Evolutionary conservation across 1,139 yeast genomes (phyloP).

Genomic region (Wickerhamiella pararugosa): DNA sequence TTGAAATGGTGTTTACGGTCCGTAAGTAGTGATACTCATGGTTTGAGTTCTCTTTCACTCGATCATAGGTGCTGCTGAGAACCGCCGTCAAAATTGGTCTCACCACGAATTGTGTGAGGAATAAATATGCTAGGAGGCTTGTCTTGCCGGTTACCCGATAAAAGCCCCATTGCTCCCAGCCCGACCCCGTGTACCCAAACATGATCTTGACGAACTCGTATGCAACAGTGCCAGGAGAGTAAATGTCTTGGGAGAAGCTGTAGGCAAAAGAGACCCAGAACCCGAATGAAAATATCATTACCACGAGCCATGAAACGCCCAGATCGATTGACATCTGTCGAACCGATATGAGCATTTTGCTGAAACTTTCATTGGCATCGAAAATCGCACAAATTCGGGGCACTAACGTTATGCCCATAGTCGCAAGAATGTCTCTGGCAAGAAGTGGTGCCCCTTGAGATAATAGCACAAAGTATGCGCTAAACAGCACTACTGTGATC

Average conservation of each 20-base stretch:
- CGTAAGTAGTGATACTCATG: slow-evolving; percentile 28
- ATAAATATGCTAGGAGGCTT: slow-evolving; percentile 38
- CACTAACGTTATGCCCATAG: slow-evolving; percentile 38
- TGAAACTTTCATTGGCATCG: slow-evolving; percentile 41
- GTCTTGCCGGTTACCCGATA: slow-evolving; percentile 37
- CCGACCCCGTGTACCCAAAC: slow-evolving; percentile 51
- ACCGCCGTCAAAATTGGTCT: slow-evolving; percentile 47
- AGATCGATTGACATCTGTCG: slow-evolving; percentile 43
- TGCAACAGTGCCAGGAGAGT: slow-evolving; percentile 35
- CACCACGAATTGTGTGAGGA: slow-evolving; percentile 42
- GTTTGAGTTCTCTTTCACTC: slow-evolving; percentile 23
- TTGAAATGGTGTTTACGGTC: slow-evolving; percentile 28
- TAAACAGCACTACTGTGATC: slow-evolving; percentile 21
- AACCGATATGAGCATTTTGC: slow-evolving; percentile 37
- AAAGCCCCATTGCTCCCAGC: slow-evolving; percentile 45
- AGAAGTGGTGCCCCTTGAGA: background rate
- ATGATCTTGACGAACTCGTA: slow-evolving; percentile 42
- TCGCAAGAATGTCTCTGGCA: slow-evolving; percentile 32
- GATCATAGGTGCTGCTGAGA: slow-evolving; percentile 28
- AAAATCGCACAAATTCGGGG: slow-evolving; percentile 42
- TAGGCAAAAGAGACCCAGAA: slow-evolving; percentile 33
- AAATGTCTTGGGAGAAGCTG: slow-evolving; percentile 30
- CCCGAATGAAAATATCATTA: slow-evolving; percentile 40
- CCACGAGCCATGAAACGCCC: slow-evolving; percentile 36
- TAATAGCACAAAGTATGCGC: slow-evolving; percentile 16